Evolutionary conservation across 441 rosid species (phyloP).

Genomic region (Populus hybrid): DNA sequence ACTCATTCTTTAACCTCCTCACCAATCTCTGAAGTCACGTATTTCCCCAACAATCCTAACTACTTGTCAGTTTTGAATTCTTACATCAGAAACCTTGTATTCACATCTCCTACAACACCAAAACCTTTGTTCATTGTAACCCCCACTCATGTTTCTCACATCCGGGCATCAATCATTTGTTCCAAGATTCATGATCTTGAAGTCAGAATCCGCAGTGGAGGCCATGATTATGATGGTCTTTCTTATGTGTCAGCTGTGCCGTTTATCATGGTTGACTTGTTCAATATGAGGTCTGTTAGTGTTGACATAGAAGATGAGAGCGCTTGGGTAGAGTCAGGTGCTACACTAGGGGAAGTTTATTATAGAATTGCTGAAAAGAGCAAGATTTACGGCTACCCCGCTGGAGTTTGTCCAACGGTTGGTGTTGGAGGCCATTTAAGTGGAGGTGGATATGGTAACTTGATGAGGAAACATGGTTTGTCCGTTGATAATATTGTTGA

Average conservation of each 20-base stretch:
- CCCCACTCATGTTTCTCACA: constrained; percentile 44
- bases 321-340: constrained; percentile 60
- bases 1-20: constrained; percentile 11
- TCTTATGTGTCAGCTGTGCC: constrained; percentile 45
- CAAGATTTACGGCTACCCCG: constrained; percentile 48
- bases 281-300: constrained; percentile 33
- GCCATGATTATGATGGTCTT: constrained; percentile 67
- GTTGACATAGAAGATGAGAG: constrained; percentile 30
- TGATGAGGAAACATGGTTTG: constrained; percentile 51
- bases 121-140: constrained; percentile 54
- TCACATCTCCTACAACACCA: constrained; percentile 38
- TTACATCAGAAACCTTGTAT: constrained; percentile 47
- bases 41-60: constrained; percentile 10
- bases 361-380: constrained; percentile 45
- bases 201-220: constrained; percentile 61
- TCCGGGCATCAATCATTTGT: constrained; percentile 53
- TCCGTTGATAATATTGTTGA: constrained; percentile 46
- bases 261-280: constrained; percentile 51
- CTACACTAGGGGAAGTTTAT: constrained; percentile 59
- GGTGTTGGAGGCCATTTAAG: constrained; percentile 66
- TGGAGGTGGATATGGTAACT: constrained; percentile 55
- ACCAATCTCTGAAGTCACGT: constrained; percentile 14
- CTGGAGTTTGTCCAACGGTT: constrained; percentile 57
- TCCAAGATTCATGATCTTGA: constrained; percentile 28
- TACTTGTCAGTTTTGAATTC: constrained; percentile 29